These are phyloP conservation scores for Rubia tinctorum DNA, from an alignment of 305 asterid species.

Conservation along the genomic window DNA sequence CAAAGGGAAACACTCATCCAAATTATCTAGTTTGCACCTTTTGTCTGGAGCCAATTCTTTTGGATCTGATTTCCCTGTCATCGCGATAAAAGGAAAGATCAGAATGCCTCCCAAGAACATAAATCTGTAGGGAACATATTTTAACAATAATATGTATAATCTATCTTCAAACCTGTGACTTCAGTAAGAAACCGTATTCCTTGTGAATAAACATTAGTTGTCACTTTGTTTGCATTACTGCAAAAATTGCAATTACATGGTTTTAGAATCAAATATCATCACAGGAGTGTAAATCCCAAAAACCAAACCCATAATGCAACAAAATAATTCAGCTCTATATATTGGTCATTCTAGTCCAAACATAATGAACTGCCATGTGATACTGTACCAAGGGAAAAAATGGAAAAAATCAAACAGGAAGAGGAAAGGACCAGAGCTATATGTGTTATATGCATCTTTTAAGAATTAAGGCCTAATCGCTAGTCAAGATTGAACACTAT, in stretches of 20 bases:
- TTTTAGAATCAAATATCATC: constrained; percentile 13
- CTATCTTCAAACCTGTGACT: constrained; percentile 47
- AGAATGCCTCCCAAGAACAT: neutral
- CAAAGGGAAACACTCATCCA: constrained; percentile 2
- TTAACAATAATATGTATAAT: constrained; percentile 2
- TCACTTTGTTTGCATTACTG: constrained; percentile 86
- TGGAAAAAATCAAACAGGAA: neutral
- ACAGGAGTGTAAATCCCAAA: neutral
- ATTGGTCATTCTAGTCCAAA: neutral
- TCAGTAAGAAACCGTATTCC: constrained; percentile 84
- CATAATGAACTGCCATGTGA: neutral
- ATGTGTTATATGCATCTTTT: neutral
- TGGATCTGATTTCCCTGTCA: constrained; percentile 36
- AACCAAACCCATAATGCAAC: neutral
- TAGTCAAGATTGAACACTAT: neutral
- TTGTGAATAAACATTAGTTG: constrained; percentile 74
- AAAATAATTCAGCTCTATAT: neutral
- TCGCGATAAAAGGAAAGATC: constrained; percentile 2
- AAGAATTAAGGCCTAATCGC: neutral
- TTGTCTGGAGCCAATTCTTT: constrained; percentile 34
- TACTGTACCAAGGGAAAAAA: neutral
- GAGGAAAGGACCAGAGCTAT: neutral
- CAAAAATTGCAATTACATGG: constrained; percentile 10
- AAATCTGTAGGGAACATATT: neutral
- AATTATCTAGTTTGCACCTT: constrained; percentile 37